phyloP scores from a whole-genome alignment of 306 rosid genomes.

The Vigna angularis region DNA sequence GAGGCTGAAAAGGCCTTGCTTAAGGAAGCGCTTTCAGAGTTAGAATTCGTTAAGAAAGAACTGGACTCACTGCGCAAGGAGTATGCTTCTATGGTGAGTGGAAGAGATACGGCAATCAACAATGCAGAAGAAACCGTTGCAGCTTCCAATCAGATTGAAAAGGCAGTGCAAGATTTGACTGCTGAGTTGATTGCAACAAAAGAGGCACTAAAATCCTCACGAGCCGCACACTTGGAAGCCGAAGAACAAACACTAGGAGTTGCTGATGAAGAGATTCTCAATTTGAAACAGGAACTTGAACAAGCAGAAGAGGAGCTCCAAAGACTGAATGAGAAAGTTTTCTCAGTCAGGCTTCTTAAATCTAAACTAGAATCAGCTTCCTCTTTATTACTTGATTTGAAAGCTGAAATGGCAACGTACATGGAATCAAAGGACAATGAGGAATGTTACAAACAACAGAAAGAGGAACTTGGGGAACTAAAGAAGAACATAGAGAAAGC shows the following conservation, averaged over 20 bases:
- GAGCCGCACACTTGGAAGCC: slow-evolving; percentile 62
- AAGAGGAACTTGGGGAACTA: slow-evolving; percentile 72
- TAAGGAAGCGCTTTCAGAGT: slow-evolving; percentile 66
- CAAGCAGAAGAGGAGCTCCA: slow-evolving; percentile 77
- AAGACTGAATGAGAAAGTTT: slow-evolving; percentile 64
- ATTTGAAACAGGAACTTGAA: slow-evolving; percentile 70
- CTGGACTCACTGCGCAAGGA: slow-evolving; percentile 63
- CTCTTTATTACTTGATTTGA: slow-evolving; percentile 68
- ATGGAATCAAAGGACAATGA: slow-evolving; percentile 77
- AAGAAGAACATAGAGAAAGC: slow-evolving; percentile 76
- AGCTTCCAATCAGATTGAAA: slow-evolving; percentile 78
- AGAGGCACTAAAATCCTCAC: slow-evolving; percentile 70
- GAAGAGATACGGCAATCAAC: slow-evolving; percentile 63
- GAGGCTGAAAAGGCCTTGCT: slow-evolving; percentile 73
- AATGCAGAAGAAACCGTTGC: slow-evolving; percentile 80
- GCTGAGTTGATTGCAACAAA: slow-evolving; percentile 73
- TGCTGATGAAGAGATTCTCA: slow-evolving; percentile 64
- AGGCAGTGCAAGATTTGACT: slow-evolving; percentile 71
- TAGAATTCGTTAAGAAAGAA: slow-evolving; percentile 66
- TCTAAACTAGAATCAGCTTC: slow-evolving; percentile 78
- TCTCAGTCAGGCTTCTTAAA: slow-evolving; percentile 70
- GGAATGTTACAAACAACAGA: slow-evolving; percentile 43
- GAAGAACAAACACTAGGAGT: slow-evolving; percentile 74
- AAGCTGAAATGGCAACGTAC: slow-evolving; percentile 75
- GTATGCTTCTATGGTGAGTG: slow-evolving; percentile 66